phyloP scores from a whole-genome alignment of 164 flowering plant species.

The Stephania cephalantha region DNA sequence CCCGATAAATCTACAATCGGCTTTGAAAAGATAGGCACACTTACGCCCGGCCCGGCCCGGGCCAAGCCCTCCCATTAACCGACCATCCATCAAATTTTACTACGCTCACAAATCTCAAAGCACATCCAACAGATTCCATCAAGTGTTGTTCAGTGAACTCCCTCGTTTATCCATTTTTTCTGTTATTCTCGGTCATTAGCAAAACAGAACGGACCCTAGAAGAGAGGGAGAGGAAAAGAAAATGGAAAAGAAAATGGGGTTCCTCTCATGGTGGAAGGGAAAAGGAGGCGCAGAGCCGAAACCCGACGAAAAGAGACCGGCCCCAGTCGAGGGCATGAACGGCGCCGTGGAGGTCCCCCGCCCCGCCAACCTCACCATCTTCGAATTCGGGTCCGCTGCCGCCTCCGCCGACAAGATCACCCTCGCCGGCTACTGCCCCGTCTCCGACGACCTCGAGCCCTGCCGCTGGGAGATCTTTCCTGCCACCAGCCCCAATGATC shows the following conservation, averaged over 20 bases:
- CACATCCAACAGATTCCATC: too few species aligned
- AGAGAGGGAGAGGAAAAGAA: too few species aligned
- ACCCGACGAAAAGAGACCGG: conserved; percentile 14
- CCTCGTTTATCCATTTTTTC: too few species aligned
- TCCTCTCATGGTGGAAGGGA: conserved; percentile 62
- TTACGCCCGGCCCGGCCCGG: too few species aligned
- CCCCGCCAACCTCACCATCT: conserved; percentile 49
- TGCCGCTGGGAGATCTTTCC: conserved; percentile 90
- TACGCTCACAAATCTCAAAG: too few species aligned
- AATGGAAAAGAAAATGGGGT: conserved; percentile 38
- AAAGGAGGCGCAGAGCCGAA: neutral
- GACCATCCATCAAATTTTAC: too few species aligned
- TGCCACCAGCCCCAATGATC: conserved; percentile 52
- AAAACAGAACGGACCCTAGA: too few species aligned
- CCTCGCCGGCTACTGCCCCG: conserved; percentile 88
- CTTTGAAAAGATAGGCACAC: too few species aligned
- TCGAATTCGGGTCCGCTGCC: conserved; percentile 84
- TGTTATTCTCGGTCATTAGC: too few species aligned
- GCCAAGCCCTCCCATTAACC: too few species aligned
- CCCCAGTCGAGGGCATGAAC: conserved; percentile 49
- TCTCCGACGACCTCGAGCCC: conserved; percentile 93
- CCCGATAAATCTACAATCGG: too few species aligned
- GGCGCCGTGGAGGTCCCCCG: conserved; percentile 73
- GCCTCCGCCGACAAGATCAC: conserved; percentile 74
- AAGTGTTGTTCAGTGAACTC: too few species aligned